These are phyloP conservation scores for Malassezia caprae DNA, from an alignment of 1,284 basidiomycete genomes.

Conservation along the genomic window DNA sequence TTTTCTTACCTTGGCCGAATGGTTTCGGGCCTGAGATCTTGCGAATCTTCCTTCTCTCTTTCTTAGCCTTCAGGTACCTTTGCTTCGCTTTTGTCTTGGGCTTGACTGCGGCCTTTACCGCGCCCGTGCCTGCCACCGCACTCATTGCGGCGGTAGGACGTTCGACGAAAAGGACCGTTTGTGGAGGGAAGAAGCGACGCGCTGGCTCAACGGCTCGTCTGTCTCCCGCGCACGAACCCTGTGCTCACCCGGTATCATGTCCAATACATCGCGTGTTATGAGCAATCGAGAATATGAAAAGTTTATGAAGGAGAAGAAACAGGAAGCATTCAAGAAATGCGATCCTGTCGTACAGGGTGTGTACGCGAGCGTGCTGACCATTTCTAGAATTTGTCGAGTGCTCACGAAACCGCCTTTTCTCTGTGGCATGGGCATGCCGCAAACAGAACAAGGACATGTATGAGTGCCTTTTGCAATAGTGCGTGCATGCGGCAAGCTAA, in stretches of 20 bases:
- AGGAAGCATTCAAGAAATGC: constrained; percentile 14
- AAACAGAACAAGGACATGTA: constrained; percentile 11
- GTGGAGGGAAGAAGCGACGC: not conserved
- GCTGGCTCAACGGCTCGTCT: not conserved
- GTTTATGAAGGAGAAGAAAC: constrained; percentile 11
- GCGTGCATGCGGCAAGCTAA: not conserved
- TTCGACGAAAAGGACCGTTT: not conserved
- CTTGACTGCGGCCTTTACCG: constrained; percentile 7
- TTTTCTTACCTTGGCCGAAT: constrained; percentile 19
- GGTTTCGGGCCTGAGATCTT: constrained; percentile 27
- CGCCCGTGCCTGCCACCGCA: not conserved
- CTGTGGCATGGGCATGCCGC: constrained; percentile 15
- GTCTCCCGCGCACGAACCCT: not conserved
- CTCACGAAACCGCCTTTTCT: constrained; percentile 4
- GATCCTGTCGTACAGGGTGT: constrained; percentile 16
- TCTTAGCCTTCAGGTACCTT: constrained; percentile 41
- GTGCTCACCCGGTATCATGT: not conserved
- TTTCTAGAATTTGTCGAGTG: constrained; percentile 17
- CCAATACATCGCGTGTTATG: constrained; percentile 10
- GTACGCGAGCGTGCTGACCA: not conserved
- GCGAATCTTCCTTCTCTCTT: constrained; percentile 33
- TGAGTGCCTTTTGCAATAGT: constrained; percentile 11
- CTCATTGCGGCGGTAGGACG: not conserved
- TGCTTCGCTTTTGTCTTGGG: constrained; percentile 43
- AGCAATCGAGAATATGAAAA: constrained; percentile 18